phyloP scores from a whole-genome alignment of 1,139 yeast genomes.

The Hanseniaspora gamundiae region DNA sequence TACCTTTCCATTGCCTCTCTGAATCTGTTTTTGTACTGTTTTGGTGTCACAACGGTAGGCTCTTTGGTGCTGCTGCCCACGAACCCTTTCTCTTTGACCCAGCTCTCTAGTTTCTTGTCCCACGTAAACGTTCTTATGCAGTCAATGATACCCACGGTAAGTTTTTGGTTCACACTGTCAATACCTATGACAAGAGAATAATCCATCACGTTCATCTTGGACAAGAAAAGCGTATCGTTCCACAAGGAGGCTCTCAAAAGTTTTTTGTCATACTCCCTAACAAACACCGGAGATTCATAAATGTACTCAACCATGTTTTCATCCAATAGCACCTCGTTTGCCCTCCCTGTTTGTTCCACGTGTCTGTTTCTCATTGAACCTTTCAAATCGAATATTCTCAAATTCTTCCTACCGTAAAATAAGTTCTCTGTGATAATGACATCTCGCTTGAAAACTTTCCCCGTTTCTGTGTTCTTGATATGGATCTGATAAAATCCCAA shows the following conservation, averaged over 20 bases:
- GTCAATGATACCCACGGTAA: constrained; percentile 91
- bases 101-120: constrained; percentile 96
- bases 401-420: constrained; percentile 72
- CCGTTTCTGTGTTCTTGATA: constrained; percentile 64
- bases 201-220: constrained; percentile 99
- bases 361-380: constrained; percentile 98
- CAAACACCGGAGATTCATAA: constrained; percentile 90
- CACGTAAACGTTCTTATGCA: constrained; percentile 94
- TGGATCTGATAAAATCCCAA: constrained; percentile 94
- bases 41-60: constrained; percentile 95
- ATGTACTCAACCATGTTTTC: constrained; percentile 98
- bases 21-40: constrained; percentile 85
- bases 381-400: constrained; percentile 85
- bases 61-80: constrained; percentile 84
- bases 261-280: constrained; percentile 83
- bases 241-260: constrained; percentile 76
- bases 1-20: constrained; percentile 97
- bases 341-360: constrained; percentile 91
- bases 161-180: constrained; percentile 49
- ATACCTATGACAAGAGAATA: constrained; percentile 91
- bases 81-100: constrained; percentile 92
- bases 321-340: constrained; percentile 85
- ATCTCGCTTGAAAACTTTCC: constrained; percentile 75
- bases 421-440: constrained; percentile 92
- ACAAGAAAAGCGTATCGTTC: constrained; percentile 87